A percentile compares a stretch with the other conserved stretches of the same genome.
These are phyloP conservation scores for Pichia cactophila DNA, from an alignment of 1,139 yeast species.

Conservation along the genomic window DNA sequence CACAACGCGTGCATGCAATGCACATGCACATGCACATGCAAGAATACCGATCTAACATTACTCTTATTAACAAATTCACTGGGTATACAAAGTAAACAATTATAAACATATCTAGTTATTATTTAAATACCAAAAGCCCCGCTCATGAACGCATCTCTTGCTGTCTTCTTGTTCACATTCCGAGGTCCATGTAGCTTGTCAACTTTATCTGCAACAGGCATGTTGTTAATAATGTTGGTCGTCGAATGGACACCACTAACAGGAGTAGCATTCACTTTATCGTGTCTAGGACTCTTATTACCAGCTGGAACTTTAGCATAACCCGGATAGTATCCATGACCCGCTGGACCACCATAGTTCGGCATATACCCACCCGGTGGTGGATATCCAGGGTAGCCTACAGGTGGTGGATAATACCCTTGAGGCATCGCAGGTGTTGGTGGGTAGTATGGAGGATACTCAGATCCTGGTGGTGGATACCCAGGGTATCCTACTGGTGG, in stretches of 20 bases:
- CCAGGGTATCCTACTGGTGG: slow-evolving; percentile 4
- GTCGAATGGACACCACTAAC: slow-evolving; percentile 9
- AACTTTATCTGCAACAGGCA: slow-evolving; percentile 22
- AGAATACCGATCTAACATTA: no score
- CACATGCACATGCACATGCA: neutral
- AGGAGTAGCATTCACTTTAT: neutral
- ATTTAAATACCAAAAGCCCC: slow-evolving; percentile 27
- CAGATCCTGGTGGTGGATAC: neutral
- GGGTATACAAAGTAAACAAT: neutral
- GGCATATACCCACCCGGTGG: neutral
- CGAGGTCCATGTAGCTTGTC: slow-evolving; percentile 23
- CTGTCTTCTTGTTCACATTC: slow-evolving; percentile 20
- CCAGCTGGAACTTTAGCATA: neutral
- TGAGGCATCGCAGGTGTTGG: neutral
- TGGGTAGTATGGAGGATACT: neutral
- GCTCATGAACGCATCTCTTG: slow-evolving; percentile 28
- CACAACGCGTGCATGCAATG: neutral
- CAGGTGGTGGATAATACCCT: slow-evolving; percentile 1
- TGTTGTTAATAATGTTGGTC: slow-evolving; percentile 19
- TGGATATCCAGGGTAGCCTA: slow-evolving; percentile 1
- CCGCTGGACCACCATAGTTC: neutral
- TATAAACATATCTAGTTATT: neutral
- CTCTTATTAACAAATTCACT: neutral
- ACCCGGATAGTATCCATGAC: neutral
- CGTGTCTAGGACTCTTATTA: neutral